phyloP scores from a whole-genome alignment of 495 filamentous ascomycete genomes.

The Evernia prunastri region DNA sequence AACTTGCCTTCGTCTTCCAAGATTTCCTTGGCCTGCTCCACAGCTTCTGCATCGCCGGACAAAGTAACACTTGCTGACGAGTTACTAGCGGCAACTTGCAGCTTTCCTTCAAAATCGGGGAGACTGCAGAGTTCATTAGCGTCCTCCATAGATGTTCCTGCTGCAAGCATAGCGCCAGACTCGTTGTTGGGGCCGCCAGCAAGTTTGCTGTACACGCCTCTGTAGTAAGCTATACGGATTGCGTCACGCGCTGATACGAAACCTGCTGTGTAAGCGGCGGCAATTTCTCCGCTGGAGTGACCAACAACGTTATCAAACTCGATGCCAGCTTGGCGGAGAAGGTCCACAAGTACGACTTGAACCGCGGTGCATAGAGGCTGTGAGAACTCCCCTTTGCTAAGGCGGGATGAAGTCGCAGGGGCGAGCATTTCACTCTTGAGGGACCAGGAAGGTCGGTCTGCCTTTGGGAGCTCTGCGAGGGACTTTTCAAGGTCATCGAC shows the following conservation, averaged over 20 bases:
- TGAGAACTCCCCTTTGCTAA: conserved; percentile 10
- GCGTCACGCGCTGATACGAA: conserved; percentile 37
- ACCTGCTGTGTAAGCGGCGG: conserved; percentile 53
- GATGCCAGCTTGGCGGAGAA: conserved; percentile 49
- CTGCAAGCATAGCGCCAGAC: conserved; percentile 22
- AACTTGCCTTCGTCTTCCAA: background rate
- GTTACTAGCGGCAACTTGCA: conserved; percentile 31
- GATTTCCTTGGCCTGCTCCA: conserved; percentile 13
- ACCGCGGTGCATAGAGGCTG: conserved; percentile 36
- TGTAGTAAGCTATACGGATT: conserved; percentile 35
- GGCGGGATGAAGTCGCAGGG: background rate
- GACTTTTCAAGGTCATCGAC: background rate
- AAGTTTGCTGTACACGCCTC: conserved; percentile 25
- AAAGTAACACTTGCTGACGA: conserved; percentile 31
- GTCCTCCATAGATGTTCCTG: conserved; percentile 13
- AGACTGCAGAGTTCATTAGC: background rate
- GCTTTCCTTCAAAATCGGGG: conserved; percentile 2
- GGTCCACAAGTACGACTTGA: conserved; percentile 44
- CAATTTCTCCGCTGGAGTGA: conserved; percentile 60
- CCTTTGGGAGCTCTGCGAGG: background rate
- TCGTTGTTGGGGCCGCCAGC: conserved; percentile 28
- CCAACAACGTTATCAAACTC: conserved; percentile 45
- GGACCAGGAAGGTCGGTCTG: conserved; percentile 25
- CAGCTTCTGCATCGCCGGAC: conserved; percentile 22
- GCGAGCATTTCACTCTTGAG: conserved; percentile 17